Evolutionary conservation across 257 asterid species (phyloP).

Genomic region (Gentiana dahurica): DNA sequence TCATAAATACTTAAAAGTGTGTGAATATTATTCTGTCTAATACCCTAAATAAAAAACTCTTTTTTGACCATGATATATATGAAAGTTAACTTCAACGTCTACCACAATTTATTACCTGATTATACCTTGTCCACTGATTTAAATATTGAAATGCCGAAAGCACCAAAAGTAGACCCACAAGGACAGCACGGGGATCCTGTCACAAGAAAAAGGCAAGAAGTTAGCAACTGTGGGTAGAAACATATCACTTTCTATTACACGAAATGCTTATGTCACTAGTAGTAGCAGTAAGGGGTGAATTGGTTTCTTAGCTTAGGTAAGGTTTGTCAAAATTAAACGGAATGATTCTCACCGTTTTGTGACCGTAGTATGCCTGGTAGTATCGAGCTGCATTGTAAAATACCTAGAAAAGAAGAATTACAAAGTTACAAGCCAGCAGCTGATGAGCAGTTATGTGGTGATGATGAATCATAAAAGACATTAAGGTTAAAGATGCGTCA

Average conservation of each 20-base stretch:
- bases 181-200: constrained; percentile 94
- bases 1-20: constrained; percentile 9
- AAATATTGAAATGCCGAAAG: constrained; percentile 86
- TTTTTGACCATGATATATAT: too few species aligned
- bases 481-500: too few species aligned
- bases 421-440: not conserved
- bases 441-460: too few species aligned
- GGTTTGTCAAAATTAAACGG: not conserved
- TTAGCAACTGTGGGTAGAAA: not conserved
- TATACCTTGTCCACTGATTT: constrained; percentile 88
- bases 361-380: constrained; percentile 94
- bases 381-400: constrained; percentile 89
- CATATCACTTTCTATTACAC: not conserved
- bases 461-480: too few species aligned
- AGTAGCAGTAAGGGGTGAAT: too few species aligned
- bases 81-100: not conserved
- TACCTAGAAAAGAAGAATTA: constrained; percentile 32
- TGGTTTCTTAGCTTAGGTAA: too few species aligned
- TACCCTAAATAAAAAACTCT: not conserved
- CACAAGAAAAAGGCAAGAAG: constrained; percentile 4
- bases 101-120: constrained; percentile 42
- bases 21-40: not conserved
- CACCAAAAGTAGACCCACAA: constrained; percentile 81
- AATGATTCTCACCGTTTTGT: constrained; percentile 65
- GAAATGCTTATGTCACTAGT: too few species aligned